phyloP scores from a whole-genome alignment of 208 protist genomes.

The Leptomonas pyrrhocoris region DNA sequence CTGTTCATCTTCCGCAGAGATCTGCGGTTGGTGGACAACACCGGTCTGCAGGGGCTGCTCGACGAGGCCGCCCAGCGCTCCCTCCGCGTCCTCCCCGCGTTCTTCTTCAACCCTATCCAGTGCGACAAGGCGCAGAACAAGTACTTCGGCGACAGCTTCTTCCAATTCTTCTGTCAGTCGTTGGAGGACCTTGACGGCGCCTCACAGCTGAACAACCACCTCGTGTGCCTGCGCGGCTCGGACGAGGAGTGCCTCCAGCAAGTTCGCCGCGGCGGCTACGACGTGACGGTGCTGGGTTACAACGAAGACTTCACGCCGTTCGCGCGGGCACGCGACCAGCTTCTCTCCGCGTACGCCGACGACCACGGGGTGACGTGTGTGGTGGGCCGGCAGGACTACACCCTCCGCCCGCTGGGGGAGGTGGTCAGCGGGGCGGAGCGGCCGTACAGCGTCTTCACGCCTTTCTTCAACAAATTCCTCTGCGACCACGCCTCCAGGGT shows the following conservation, averaged over 20 bases:
- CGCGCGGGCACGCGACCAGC: conserved; percentile 51
- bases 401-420: conserved; percentile 48
- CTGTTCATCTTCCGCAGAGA: conserved; percentile 80
- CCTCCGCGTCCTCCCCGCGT: conserved; percentile 57
- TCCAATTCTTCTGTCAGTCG: conserved; percentile 75
- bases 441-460: conserved; percentile 81
- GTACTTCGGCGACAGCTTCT: conserved; percentile 73
- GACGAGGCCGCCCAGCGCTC: conserved; percentile 27
- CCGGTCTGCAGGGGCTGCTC: conserved; percentile 47
- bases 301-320: conserved; percentile 83
- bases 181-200: conserved; percentile 58
- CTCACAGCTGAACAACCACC: conserved; percentile 51
- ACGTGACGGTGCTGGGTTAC: conserved; percentile 59
- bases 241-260: conserved; percentile 52
- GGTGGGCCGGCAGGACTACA: conserved; percentile 54
- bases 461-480: conserved; percentile 66
- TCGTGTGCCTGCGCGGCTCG: conserved; percentile 67
- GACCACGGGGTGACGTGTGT: conserved; percentile 35
- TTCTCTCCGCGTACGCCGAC: conserved; percentile 47
- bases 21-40: conserved; percentile 74
- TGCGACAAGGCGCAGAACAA: conserved; percentile 56
- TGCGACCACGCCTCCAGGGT: conserved; percentile 44
- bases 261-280: conserved; percentile 44
- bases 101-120: conserved; percentile 83
- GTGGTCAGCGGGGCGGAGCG: conserved; percentile 39